These are phyloP conservation scores for Vaccinium myrtillus DNA, from an alignment of 148 eudicot species.

Conservation along the genomic window DNA sequence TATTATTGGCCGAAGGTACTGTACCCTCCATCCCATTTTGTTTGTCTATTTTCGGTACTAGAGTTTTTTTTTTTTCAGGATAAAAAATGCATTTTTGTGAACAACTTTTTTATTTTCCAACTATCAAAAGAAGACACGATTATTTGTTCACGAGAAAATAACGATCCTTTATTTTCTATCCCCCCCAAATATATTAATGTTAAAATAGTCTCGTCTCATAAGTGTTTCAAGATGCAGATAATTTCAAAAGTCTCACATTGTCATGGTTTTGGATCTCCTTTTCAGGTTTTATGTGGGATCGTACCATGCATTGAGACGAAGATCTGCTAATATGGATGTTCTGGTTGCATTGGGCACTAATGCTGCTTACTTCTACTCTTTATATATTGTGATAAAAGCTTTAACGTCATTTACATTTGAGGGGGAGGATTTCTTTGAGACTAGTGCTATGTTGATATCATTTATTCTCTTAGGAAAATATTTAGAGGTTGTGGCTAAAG, in stretches of 20 bases:
- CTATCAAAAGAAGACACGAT: background rate
- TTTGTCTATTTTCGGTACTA: background rate
- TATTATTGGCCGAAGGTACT: constrained; percentile 80
- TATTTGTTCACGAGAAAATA: background rate
- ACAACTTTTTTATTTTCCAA: background rate
- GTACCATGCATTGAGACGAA: constrained; percentile 82
- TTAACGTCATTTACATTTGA: constrained; percentile 57
- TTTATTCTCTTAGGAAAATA: constrained; percentile 95
- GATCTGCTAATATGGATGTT: constrained; percentile 97
- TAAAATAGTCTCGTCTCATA: background rate
- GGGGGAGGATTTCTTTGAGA: constrained; percentile 95
- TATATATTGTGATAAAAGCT: constrained; percentile 69
- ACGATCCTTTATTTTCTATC: background rate
- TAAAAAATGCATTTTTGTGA: background rate
- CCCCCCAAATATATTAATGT: background rate
- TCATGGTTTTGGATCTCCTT: constrained; percentile 22
- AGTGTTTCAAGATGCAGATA: background rate
- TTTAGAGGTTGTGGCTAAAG: constrained; percentile 93
- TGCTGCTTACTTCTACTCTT: constrained; percentile 95
- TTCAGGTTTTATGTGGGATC: constrained; percentile 88
- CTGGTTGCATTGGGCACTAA: constrained; percentile 94
- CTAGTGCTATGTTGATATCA: constrained; percentile 95
- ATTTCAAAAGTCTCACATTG: background rate
- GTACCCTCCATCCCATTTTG: background rate
- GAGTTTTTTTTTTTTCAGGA: background rate